These are phyloP conservation scores for Neofusicoccum sp. DNA, from an alignment of 2,329 filamentous ascomycete species.

Conservation along the genomic window DNA sequence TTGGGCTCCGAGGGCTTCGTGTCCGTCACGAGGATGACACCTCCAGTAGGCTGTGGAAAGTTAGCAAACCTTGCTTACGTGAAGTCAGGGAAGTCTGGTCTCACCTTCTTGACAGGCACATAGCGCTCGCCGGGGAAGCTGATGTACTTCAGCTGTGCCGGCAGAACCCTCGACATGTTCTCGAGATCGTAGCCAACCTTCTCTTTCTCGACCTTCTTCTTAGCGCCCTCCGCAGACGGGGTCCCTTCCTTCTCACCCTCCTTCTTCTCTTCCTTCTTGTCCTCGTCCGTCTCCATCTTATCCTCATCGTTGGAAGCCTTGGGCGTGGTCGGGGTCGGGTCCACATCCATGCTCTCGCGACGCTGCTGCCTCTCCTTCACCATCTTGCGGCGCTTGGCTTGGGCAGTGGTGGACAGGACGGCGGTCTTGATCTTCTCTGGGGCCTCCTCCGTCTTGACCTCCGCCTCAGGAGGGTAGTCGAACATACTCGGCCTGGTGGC, in stretches of 20 bases:
- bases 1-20: conserved; percentile 78
- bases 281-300: conserved; percentile 77
- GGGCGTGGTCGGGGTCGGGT: conserved; percentile 74
- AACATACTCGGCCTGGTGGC: conserved; percentile 94
- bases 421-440: conserved; percentile 94
- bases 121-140: conserved; percentile 90
- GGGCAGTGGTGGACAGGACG: conserved; percentile 92
- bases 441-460: conserved; percentile 91
- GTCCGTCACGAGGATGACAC: conserved; percentile 88
- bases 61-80: conserved; percentile 41
- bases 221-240: conserved; percentile 59
- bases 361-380: conserved; percentile 90
- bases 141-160: conserved; percentile 91
- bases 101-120: conserved; percentile 87
- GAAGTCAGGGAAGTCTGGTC: background rate
- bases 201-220: conserved; percentile 94
- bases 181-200: conserved; percentile 95
- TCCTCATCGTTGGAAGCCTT: conserved; percentile 67
- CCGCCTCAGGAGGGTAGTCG: conserved; percentile 95
- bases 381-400: conserved; percentile 91
- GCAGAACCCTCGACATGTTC: conserved; percentile 95
- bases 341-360: conserved; percentile 93
- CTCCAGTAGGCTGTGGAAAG: conserved; percentile 75
- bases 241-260: conserved; percentile 62
- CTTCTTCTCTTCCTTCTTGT: conserved; percentile 42